These are phyloP conservation scores for Penicillium sclerotiorum DNA, from an alignment of 2,329 filamentous ascomycete genomes.

Conservation along the genomic window DNA sequence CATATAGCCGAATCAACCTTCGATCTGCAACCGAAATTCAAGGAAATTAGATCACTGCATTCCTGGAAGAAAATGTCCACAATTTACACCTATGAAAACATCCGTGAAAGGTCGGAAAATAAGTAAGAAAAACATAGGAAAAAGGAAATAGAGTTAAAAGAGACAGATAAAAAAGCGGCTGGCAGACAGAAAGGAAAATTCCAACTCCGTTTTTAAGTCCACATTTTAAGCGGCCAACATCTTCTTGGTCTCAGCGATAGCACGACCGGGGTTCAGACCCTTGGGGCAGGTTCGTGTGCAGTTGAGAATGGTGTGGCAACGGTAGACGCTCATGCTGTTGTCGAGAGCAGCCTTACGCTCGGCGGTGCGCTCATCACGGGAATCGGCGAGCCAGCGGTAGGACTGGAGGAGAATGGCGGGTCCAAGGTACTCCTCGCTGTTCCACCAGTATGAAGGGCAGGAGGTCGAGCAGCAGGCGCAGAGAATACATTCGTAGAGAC, in stretches of 20 bases:
- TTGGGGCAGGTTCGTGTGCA: conserved; percentile 98
- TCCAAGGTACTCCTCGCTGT: conserved; percentile 96
- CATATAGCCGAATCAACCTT: conserved; percentile 17
- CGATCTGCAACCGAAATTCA: not conserved
- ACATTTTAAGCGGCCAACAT: conserved; percentile 65
- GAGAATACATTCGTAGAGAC: conserved; percentile 98
- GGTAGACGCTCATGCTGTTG: conserved; percentile 98
- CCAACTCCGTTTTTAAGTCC: conserved; percentile 31
- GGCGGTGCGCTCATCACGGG: conserved; percentile 83
- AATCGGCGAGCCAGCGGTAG: conserved; percentile 96
- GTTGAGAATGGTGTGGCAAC: conserved; percentile 99
- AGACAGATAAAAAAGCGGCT: conserved; percentile 23
- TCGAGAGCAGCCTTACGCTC: conserved; percentile 90
- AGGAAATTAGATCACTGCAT: conserved; percentile 27
- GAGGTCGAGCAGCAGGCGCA: conserved; percentile 99
- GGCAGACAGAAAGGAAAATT: conserved; percentile 26
- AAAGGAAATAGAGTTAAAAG: conserved; percentile 12
- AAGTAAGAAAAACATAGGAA: conserved; percentile 15
- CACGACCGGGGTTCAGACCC: conserved; percentile 92
- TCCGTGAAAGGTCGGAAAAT: conserved; percentile 17
- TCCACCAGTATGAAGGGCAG: conserved; percentile 99
- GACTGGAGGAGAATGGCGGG: conserved; percentile 96
- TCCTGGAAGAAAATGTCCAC: conserved; percentile 29
- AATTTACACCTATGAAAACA: conserved; percentile 34
- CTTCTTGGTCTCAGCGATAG: conserved; percentile 99